Evolutionary conservation across 1,284 basidiomycete species (phyloP).

Genomic region (Ustilago crameri): DNA sequence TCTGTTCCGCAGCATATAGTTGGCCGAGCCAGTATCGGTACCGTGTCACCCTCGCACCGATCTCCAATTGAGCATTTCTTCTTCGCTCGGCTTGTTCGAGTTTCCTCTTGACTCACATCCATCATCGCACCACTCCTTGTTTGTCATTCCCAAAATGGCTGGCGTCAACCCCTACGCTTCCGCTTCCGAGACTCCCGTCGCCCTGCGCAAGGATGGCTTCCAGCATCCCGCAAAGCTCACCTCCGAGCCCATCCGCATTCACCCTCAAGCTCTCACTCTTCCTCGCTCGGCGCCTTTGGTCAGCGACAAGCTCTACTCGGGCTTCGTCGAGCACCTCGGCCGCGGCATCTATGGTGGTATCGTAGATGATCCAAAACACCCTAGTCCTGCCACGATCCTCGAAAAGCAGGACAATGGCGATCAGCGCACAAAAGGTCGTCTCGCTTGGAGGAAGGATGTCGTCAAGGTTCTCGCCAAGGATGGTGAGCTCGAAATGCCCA

Average conservation of each 20-base stretch:
- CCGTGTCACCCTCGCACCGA: no score
- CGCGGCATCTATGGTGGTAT: conserved; percentile 76
- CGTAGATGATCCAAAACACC: conserved; percentile 71
- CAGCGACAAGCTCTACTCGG: conserved; percentile 50
- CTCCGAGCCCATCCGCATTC: conserved; percentile 23
- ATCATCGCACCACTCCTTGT: no score
- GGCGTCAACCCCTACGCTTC: conserved; percentile 39
- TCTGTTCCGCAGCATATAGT: no score
- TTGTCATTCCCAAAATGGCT: no score
- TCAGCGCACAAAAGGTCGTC: conserved; percentile 56
- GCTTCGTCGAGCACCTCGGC: conserved; percentile 62
- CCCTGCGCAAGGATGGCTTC: conserved; percentile 10
- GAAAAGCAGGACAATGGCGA: conserved; percentile 53
- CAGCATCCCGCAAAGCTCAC: conserved; percentile 21
- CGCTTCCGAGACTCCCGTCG: conserved; percentile 5
- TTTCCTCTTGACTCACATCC: no score
- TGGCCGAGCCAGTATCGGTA: no score
- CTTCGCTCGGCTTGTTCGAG: no score
- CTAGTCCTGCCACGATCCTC: conserved; percentile 65
- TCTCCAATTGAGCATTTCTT: no score
- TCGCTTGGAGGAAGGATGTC: conserved; percentile 75
- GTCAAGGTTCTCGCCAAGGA: conserved; percentile 70
- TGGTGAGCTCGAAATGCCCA: conserved; percentile 73
- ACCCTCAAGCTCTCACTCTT: conserved; percentile 29
- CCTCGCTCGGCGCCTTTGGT: conserved; percentile 27